Percentiles rank a stretch among this genome's conserved stretches.
phyloP scores from a whole-genome alignment of 2,329 filamentous ascomycete genomes.

The Didymella sp. region DNA sequence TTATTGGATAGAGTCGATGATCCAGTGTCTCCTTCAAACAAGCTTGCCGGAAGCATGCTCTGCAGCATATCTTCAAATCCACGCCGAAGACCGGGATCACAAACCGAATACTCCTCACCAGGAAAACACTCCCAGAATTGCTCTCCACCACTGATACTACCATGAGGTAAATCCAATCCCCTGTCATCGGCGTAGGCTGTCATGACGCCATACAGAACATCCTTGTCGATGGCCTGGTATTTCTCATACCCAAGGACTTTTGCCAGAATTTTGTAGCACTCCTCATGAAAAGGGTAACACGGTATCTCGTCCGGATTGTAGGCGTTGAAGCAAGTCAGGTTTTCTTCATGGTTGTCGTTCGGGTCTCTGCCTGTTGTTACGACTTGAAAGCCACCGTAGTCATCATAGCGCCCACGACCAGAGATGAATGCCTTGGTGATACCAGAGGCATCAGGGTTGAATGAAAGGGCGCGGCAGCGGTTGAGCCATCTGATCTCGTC shows the following conservation, averaged over 20 bases:
- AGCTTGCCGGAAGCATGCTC: background rate
- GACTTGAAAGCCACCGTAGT: constrained; percentile 17
- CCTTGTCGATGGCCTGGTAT: constrained; percentile 18
- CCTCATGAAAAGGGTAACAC: constrained; percentile 29
- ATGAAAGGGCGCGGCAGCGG: constrained; percentile 20
- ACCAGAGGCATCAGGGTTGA: constrained; percentile 17
- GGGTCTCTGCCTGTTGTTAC: constrained; percentile 16
- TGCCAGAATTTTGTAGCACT: constrained; percentile 27
- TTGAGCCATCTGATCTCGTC: constrained; percentile 27
- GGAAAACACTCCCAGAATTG: constrained; percentile 24
- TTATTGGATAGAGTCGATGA: background rate
- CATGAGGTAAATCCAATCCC: constrained; percentile 24
- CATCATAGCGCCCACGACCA: constrained; percentile 20
- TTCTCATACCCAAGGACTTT: constrained; percentile 14
- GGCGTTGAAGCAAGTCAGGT: background rate
- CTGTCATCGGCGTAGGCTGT: constrained; percentile 2
- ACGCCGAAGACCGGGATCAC: constrained; percentile 8
- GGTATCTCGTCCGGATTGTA: background rate
- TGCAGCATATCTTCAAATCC: background rate
- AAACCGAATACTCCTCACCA: constrained; percentile 29
- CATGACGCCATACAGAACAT: constrained; percentile 24
- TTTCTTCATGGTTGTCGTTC: constrained; percentile 10
- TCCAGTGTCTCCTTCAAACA: background rate
- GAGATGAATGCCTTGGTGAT: constrained; percentile 26
- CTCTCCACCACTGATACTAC: constrained; percentile 3